Conservation (phyloP, 164 flowering plant genomes). For the Tinospora cordifolia region DNA sequence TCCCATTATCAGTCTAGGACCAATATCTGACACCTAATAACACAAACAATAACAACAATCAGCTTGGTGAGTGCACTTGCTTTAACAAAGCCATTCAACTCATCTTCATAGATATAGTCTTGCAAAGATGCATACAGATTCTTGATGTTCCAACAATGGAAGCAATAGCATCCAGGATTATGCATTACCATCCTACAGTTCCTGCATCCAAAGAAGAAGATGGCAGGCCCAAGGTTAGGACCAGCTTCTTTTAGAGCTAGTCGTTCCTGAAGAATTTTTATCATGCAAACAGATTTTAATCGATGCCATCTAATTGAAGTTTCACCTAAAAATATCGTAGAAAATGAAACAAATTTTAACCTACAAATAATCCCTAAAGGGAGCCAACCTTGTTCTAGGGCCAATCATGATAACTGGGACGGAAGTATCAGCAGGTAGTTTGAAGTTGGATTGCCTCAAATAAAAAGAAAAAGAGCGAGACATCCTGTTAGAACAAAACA, state of each 20-base stretch:
- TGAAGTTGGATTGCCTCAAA: slow-evolving; percentile 88
- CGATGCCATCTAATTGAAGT: background rate
- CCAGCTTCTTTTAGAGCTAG: slow-evolving; percentile 77
- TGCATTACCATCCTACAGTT: slow-evolving; percentile 64
- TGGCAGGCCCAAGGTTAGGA: slow-evolving; percentile 60
- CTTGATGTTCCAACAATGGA: background rate
- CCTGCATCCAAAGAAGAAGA: slow-evolving; percentile 91
- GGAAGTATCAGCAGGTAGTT: slow-evolving; percentile 74
- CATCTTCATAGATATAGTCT: too few species aligned
- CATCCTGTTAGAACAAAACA: too few species aligned
- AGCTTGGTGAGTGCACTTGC: slow-evolving; percentile 74
- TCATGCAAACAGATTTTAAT: slow-evolving; percentile 1
- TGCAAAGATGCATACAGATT: slow-evolving; percentile 19
- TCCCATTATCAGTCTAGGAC: too few species aligned
- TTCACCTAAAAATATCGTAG: background rate
- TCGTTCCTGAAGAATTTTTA: slow-evolving; percentile 74
- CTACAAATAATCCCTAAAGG: slow-evolving; percentile 96
- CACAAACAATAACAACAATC: slow-evolving; percentile 15
- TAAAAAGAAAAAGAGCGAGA: background rate
- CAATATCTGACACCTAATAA: slow-evolving; percentile 62
- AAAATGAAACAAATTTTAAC: slow-evolving; percentile 31
- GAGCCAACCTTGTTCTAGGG: slow-evolving; percentile 98
- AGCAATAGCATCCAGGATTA: background rate
- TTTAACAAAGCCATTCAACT: slow-evolving; percentile 58
- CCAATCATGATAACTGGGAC: too few species aligned